phyloP scores from a whole-genome alignment of 345 rosid species.

The Citrus sinensis region DNA sequence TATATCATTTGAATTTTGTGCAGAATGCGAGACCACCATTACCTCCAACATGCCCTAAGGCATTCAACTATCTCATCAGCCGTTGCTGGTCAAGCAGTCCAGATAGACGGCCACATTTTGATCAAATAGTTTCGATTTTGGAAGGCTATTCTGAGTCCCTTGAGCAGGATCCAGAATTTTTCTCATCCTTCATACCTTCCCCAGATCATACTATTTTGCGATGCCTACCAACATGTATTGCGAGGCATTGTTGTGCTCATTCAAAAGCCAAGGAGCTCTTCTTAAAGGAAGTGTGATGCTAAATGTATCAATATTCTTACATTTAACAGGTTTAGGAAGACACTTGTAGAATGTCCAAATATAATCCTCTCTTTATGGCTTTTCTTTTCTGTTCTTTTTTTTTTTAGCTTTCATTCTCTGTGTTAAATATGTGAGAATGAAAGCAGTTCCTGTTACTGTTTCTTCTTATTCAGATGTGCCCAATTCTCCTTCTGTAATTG shows the following conservation, averaged over 20 bases:
- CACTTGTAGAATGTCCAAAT: constrained; percentile 3
- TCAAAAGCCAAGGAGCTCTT: constrained; percentile 16
- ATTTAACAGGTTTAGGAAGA: background rate
- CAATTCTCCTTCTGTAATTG: background rate
- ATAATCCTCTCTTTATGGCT: background rate
- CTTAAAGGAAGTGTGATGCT: constrained; percentile 16
- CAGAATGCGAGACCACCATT: constrained; percentile 78
- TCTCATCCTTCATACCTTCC: constrained; percentile 37
- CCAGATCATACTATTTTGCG: constrained; percentile 17
- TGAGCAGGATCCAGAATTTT: constrained; percentile 50
- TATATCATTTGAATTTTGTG: constrained; percentile 12
- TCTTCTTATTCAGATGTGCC: background rate
- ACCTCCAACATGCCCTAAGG: constrained; percentile 53
- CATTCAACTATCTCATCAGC: constrained; percentile 47
- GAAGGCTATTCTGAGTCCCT: constrained; percentile 49
- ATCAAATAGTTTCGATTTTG: constrained; percentile 53
- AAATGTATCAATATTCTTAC: constrained; percentile 11
- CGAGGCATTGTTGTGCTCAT: constrained; percentile 14
- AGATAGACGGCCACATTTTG: constrained; percentile 51
- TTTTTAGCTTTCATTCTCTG: background rate
- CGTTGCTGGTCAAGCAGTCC: constrained; percentile 73
- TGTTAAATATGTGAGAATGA: constrained; percentile 11
- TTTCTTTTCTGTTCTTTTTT: background rate
- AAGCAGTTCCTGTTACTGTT: background rate
- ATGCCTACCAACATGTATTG: constrained; percentile 42